Base-by-base conservation (phyloP, 202 grass and related monocot genomes). In the Musa balbisiana region DNA sequence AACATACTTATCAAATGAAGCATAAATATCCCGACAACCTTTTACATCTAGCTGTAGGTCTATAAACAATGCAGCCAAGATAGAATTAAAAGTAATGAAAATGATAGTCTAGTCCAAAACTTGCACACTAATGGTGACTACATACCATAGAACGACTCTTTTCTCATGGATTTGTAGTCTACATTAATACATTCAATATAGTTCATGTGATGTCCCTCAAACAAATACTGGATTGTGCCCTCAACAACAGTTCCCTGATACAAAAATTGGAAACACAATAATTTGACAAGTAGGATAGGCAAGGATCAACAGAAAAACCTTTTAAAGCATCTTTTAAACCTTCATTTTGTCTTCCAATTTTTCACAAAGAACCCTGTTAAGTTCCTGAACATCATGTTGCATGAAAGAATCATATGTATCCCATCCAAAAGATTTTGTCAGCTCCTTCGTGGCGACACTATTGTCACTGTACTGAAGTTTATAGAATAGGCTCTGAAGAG, bases 351-450 rank as follows among this genome's bases (percentile, higher is more conserved):
- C 73, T 63, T 76, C 58, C 33, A 76, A 63, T 51, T 76, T 76
- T 49, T 76, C 73, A 63, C 73, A 63, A 23, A 76, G 58, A 76
- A 76, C 73, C 55, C 56, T 64, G 33, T 76, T 76, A n/a, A 76
- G 73, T 62, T 76, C 73, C 21, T 76, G 73, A 2, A 64, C 73
- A 76, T 76, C 73, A 63, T 76, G 73, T 56, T 76, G 73, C 73
- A 76, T 76, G 10, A 76, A 76, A 50, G 73, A 76, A 62, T 76
- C 73, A 76, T 76, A 76, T 22, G 73, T 76, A 50, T 76, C 73
- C 73, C 73, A 76, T 49, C 73, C 73, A 76, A 76, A 76, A 62
- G 73, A 76, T 49, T 76, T 76, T 9, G 73, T 76, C 33, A 76
- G 33, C 33, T 76, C 73, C 29, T 76, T 76, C 63, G 73, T 76